Evolutionary conservation across 257 asterid species (phyloP).

Genomic region (Fraxinus cuspidata): DNA sequence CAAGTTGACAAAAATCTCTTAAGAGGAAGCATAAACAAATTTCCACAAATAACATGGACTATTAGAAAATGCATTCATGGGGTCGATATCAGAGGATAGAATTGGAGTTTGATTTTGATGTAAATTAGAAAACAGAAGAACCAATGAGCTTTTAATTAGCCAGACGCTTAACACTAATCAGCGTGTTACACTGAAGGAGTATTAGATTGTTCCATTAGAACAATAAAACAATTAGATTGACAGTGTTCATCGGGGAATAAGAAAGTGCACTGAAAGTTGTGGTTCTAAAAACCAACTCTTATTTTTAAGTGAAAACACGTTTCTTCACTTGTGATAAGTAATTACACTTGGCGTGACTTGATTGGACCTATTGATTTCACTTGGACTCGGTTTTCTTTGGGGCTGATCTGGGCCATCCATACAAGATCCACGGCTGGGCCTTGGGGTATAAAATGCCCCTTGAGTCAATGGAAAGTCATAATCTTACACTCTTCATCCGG

Average conservation of each 20-base stretch:
- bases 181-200: not conserved
- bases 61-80: not conserved
- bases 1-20: not conserved
- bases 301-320: no score
- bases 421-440: no score
- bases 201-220: not conserved
- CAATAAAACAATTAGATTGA: not conserved
- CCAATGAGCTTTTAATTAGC: not conserved
- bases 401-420: no score
- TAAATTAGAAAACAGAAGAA: not conserved
- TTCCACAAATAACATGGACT: not conserved
- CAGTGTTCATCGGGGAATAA: not conserved
- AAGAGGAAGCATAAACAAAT: not conserved
- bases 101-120: not conserved
- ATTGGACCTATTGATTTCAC: no score
- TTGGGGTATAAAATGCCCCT: no score
- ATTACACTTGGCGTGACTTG: no score
- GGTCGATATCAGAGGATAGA: not conserved
- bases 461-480: no score
- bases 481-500: no score
- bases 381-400: no score
- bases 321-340: no score
- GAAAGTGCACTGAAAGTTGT: not conserved
- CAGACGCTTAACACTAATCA: not conserved
- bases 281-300: no score